Base-by-base conservation (phyloP, 139 green algal species). In the Gonium pectorale region DNA sequence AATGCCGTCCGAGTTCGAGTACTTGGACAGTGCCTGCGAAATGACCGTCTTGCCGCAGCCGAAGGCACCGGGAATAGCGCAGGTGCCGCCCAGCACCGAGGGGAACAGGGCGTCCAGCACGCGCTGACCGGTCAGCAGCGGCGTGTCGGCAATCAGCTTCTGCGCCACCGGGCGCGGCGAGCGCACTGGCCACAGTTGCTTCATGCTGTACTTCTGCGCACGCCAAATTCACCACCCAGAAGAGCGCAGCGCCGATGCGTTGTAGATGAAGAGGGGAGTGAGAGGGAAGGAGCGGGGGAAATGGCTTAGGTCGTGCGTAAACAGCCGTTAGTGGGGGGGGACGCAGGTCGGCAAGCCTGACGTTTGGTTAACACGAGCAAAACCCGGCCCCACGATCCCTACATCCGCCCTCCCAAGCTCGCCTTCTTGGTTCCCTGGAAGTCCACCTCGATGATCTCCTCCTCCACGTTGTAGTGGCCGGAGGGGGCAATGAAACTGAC, bases 31-130 rank as follows among this genome's bases (percentile, higher is more conserved):
- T 33, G 97, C 97, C 89, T 99, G 97, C 29, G 90, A 97, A 85
- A 99, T 99, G 69, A 99, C 97, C 27, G 97, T 99, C 92, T 99
- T 99, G 80, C 97, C 97, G 89, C 97, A 99, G 22, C 97, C 97
- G 82, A 99, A 99, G 13, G 97, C 97, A 56, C 97, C 97, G 19
- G 97, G 97, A 73, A 99, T 99, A 86, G 96, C 94, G 88, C 97
- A 99, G 26, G 97, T 99, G 40, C 97, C 97, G 43, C 97, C 97
- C 70, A 98, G 93, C 46, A 99, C 97, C n/a, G 95, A 97, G 35
- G 97, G 97, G 92, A 99, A 99, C 15, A 99, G 94, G 0, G 92
- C 94, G 80, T 99, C 97, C 89, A 99, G 93, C 71, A 99, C 97
- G 59, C 97, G 92, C 93, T 99, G 97, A 9, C 97, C 97, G 0